These are phyloP conservation scores for Coemansia sp. DNA, from an alignment of 192 early-diverging fungal species.

Conservation along the genomic window DNA sequence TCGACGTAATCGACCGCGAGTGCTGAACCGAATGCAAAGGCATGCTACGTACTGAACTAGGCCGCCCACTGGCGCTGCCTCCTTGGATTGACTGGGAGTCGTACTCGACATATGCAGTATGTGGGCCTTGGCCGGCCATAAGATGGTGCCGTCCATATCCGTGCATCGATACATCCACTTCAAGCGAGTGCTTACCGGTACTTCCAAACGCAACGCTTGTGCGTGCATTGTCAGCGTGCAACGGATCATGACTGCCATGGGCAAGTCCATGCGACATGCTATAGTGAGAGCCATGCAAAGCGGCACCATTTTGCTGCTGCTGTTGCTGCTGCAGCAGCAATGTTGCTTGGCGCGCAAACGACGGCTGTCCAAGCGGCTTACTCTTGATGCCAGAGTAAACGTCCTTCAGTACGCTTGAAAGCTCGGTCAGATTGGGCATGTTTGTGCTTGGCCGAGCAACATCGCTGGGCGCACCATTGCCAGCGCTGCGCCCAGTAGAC, in stretches of 20 bases:
- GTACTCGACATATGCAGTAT: conserved; percentile 21
- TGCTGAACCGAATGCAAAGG: conserved; percentile 50
- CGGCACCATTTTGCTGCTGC: conserved; percentile 2
- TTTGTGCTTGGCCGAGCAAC: neutral
- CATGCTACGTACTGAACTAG: conserved; percentile 54
- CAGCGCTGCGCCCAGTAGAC: neutral
- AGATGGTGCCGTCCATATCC: neutral
- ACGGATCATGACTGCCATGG: conserved; percentile 14
- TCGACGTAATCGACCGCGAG: conserved; percentile 47
- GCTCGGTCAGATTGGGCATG: conserved; percentile 45
- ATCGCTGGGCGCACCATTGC: neutral
- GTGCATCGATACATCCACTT: conserved; percentile 7
- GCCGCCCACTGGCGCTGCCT: conserved; percentile 22
- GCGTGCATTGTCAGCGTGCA: conserved; percentile 15
- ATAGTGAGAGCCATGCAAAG: conserved; percentile 13
- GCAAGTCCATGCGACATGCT: conserved; percentile 13
- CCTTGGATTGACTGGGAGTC: conserved; percentile 25
- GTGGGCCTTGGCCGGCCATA: neutral
- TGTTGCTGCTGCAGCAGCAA: conserved; percentile 16
- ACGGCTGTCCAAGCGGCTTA: conserved; percentile 54
- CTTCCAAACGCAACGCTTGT: conserved; percentile 24
- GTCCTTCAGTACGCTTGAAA: conserved; percentile 50
- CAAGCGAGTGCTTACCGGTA: conserved; percentile 32
- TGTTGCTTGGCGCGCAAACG: conserved; percentile 46
- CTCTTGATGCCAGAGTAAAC: conserved; percentile 54